Evolutionary conservation across 116 monocot genomes (phyloP).

Genomic region (Phalaenopsis hybrid): DNA sequence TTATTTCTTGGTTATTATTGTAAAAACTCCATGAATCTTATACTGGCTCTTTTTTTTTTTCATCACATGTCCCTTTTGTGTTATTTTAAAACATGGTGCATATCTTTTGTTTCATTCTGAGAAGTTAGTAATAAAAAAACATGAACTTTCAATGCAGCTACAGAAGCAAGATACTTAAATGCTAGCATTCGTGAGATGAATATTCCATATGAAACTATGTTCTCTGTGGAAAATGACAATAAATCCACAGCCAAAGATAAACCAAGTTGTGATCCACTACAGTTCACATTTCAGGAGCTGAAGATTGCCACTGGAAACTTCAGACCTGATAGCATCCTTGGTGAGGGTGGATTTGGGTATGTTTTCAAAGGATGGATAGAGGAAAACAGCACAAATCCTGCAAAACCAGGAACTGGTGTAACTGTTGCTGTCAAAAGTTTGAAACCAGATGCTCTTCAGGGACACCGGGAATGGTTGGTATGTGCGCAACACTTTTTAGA

Average conservation of each 20-base stretch:
- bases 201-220: conserved; percentile 24
- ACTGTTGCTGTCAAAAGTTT: conserved; percentile 17
- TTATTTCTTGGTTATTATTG: not conserved
- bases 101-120: not conserved
- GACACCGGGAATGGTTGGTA: conserved; percentile 18
- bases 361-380: conserved; percentile 18
- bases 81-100: not conserved
- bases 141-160: conserved; percentile 29
- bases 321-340: conserved; percentile 18
- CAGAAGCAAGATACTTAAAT: conserved; percentile 67
- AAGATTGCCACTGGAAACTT: conserved; percentile 17
- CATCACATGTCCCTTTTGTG: not conserved
- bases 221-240: conserved; percentile 22
- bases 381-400: conserved; percentile 16
- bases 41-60: not conserved
- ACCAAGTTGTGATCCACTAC: conserved; percentile 29
- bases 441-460: conserved; percentile 16
- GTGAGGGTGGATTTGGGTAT: conserved; percentile 16
- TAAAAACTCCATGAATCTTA: not conserved
- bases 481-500: not conserved
- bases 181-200: conserved; percentile 60
- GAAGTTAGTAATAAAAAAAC: not conserved
- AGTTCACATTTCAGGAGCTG: conserved; percentile 13
- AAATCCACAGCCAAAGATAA: conserved; percentile 26
- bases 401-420: conserved; percentile 13